Conservation (phyloP, 192 early-diverging fungal genomes). For the Mortierella alpina region DNA sequence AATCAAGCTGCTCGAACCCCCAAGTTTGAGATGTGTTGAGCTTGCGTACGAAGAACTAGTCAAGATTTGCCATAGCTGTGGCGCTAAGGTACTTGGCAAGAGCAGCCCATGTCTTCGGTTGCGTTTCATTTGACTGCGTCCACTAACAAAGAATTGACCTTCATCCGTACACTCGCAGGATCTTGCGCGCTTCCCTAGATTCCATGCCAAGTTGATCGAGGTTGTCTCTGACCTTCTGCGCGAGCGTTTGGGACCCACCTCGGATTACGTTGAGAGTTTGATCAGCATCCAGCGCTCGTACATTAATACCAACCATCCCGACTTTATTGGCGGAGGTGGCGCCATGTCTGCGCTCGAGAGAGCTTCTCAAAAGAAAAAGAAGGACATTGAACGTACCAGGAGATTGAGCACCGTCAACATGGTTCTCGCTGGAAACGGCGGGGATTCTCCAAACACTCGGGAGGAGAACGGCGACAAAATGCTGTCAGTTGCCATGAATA, state of each 20-base stretch:
- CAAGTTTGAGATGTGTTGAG: slow-evolving; percentile 84
- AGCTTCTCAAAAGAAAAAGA: slow-evolving; percentile 72
- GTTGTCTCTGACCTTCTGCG: slow-evolving; percentile 82
- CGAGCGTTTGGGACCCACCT: slow-evolving; percentile 78
- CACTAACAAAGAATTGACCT: neutral
- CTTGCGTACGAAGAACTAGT: slow-evolving; percentile 86
- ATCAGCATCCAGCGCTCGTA: slow-evolving; percentile 86
- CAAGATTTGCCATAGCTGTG: slow-evolving; percentile 82
- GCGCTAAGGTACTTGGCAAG: slow-evolving; percentile 64
- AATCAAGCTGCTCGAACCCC: slow-evolving; percentile 78
- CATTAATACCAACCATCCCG: slow-evolving; percentile 89
- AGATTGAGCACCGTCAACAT: slow-evolving; percentile 35
- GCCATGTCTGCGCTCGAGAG: slow-evolving; percentile 80
- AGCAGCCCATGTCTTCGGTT: neutral
- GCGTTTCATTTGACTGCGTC: neutral
- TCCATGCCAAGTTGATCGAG: slow-evolving; percentile 79
- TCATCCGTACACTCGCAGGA: slow-evolving; percentile 52
- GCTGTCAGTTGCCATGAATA: slow-evolving; percentile 24
- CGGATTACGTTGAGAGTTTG: slow-evolving; percentile 81
- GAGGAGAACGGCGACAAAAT: slow-evolving; percentile 36
- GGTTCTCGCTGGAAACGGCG: slow-evolving; percentile 19
- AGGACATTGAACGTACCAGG: slow-evolving; percentile 52
- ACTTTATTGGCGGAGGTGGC: slow-evolving; percentile 83
- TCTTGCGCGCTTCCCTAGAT: slow-evolving; percentile 78
- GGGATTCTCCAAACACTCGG: slow-evolving; percentile 7